phyloP scores from a whole-genome alignment of 2,329 filamentous ascomycete genomes.

The Gaeumannomyces sp. region DNA sequence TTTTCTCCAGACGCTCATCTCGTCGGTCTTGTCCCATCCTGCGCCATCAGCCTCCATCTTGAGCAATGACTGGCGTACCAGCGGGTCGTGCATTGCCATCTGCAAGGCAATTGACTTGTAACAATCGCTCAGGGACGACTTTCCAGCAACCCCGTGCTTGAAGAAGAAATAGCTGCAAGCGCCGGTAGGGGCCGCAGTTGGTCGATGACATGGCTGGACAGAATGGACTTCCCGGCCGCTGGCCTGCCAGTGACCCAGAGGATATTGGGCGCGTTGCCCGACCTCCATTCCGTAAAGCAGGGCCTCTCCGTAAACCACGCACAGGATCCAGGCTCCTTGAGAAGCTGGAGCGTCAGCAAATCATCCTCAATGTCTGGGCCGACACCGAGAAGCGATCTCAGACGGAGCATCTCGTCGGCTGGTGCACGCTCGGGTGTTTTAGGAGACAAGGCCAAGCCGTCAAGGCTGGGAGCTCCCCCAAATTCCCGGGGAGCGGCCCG shows the following conservation, averaged over 20 bases:
- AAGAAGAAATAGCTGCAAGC: constrained; percentile 4
- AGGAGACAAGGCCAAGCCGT: background rate
- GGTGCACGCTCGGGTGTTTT: background rate
- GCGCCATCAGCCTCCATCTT: background rate
- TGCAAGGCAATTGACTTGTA: background rate
- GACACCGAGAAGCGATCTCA: background rate
- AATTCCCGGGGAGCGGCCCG: background rate
- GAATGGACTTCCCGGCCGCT: background rate
- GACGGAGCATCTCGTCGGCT: background rate
- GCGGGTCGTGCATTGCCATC: background rate
- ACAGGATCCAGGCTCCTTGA: background rate
- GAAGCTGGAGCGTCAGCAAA: background rate
- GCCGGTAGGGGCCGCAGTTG: background rate
- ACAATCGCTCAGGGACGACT: background rate
- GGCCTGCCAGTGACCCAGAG: constrained; percentile 4
- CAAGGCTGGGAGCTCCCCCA: background rate
- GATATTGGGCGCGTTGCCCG: background rate
- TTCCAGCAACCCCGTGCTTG: background rate
- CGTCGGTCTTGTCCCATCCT: background rate
- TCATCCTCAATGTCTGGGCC: background rate
- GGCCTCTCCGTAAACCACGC: background rate
- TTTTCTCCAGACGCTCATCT: background rate
- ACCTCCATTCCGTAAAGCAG: background rate
- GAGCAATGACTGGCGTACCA: background rate
- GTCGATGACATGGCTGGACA: background rate